A percentile compares a stretch with the other conserved stretches of the same genome.
These are phyloP conservation scores for Erythrobasidium hasegawianum DNA, from an alignment of 1,284 basidiomycete species.

Conservation along the genomic window DNA sequence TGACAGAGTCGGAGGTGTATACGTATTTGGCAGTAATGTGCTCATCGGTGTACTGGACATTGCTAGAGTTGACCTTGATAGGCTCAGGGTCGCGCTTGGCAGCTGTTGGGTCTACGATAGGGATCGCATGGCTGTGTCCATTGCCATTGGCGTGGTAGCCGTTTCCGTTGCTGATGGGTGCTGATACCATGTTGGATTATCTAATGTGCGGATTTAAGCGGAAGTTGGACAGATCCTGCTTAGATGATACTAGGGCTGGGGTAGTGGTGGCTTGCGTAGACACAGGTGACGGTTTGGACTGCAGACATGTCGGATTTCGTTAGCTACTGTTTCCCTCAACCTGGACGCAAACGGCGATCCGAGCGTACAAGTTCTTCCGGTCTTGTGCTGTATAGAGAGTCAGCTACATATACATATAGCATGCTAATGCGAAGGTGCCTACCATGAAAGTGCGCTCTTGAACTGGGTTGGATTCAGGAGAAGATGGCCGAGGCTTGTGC, in stretches of 20 bases:
- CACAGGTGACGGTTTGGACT: conserved; percentile 22
- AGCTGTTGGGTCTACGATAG: conserved; percentile 74
- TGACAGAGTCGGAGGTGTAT: conserved; percentile 70
- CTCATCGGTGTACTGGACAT: conserved; percentile 73
- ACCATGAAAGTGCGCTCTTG: conserved; percentile 10
- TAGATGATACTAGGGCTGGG: conserved; percentile 30
- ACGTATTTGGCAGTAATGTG: conserved; percentile 77
- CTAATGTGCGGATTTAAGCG: background rate
- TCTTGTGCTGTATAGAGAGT: conserved; percentile 28
- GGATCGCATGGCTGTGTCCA: conserved; percentile 45
- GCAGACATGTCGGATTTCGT: background rate
- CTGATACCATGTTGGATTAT: conserved; percentile 33
- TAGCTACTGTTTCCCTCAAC: background rate
- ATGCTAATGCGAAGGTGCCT: background rate
- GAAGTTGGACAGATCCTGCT: conserved; percentile 4
- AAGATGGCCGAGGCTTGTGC: too few relatives aligned
- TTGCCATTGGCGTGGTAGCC: conserved; percentile 27
- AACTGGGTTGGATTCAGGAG: background rate
- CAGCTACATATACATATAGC: background rate
- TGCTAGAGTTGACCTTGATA: conserved; percentile 78
- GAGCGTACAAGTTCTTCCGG: conserved; percentile 34
- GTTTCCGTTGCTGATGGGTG: conserved; percentile 22
- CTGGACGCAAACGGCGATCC: background rate
- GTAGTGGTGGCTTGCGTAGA: conserved; percentile 30
- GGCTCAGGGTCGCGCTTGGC: conserved; percentile 65